A percentile compares a stretch with the other conserved stretches of the same genome.
Evolutionary conservation across 2,329 filamentous ascomycete genomes (phyloP).

Genomic region (Tolypocladium endophyticum): DNA sequence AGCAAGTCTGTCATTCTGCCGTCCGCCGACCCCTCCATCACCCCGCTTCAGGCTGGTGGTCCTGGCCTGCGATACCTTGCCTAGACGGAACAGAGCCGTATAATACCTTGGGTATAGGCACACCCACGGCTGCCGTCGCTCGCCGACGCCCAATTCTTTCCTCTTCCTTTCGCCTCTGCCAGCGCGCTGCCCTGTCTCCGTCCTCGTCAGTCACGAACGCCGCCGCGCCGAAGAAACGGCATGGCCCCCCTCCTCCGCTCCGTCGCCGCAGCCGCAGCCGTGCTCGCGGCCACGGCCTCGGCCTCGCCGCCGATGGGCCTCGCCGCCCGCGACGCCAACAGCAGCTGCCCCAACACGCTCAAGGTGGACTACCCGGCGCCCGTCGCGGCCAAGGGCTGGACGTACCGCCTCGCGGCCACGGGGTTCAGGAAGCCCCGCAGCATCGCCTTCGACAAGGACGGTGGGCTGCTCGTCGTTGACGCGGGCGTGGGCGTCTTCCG

Average conservation of each 20-base stretch:
- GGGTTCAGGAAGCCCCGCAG: constrained; percentile 31
- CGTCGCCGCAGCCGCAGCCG: background rate
- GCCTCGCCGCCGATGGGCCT: background rate
- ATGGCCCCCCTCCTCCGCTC: constrained; percentile 1
- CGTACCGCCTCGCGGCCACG: constrained; percentile 30
- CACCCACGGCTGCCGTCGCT: background rate
- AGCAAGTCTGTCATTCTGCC: background rate
- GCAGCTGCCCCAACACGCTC: constrained; percentile 23
- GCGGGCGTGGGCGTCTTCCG: constrained; percentile 28
- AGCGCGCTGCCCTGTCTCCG: background rate
- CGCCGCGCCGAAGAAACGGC: background rate
- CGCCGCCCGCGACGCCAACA: background rate
- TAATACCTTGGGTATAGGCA: too few species aligned
- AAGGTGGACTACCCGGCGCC: constrained; percentile 24
- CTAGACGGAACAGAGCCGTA: background rate
- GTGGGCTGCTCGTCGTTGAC: constrained; percentile 35
- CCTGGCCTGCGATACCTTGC: background rate
- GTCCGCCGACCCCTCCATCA: background rate
- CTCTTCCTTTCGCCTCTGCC: background rate
- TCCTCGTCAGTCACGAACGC: background rate
- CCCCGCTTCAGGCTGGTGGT: background rate
- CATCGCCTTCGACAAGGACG: constrained; percentile 33
- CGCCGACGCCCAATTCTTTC: background rate
- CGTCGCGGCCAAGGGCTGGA: constrained; percentile 30
- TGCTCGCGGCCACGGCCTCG: background rate